Evolutionary conservation across 495 filamentous ascomycete genomes (phyloP), one percentile per base, ranked within the genome.

Genomic region (Sphaerosporella brunnea): DNA sequence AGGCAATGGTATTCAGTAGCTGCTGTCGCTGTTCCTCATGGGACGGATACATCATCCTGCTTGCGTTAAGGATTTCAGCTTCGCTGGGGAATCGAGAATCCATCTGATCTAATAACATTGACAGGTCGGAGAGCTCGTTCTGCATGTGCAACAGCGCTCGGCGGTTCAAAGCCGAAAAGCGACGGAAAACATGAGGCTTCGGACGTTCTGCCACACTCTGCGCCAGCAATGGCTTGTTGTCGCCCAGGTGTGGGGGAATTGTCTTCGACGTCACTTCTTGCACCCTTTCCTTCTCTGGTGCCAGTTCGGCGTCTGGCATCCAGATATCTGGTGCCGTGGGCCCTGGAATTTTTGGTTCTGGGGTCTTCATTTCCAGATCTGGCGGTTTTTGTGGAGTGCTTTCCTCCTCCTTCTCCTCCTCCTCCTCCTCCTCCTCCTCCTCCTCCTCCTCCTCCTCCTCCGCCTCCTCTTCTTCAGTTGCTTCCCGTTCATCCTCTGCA

Each of bases 61-160:
- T 7, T 4, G 7, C 7, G 15, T 37, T 37, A 9, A 5, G 28
- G 16, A 7, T 37, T 9, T 15, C 35, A 15, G 16, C 35, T 37
- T 15, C 4, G 35, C 35, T 18, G 5, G 28, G 73, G 70, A 25
- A 75, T 73, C 52, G n/a, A n/a, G n/a, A n/a, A n/a, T 93, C 85
- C 0, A 88, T 63, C 1, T 68, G 65, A n/a, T 74, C 70, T 0
- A 90, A 67, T 32, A 84, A 74, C 53, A 82, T 77, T 55, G 87
- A 83, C 42, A 90, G 67, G 43, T 88, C 80, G 1, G 74, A 69
- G 32, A 93, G 75, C 59, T 93, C 84, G 57, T 90, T 83, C 64
- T 93, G 87, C 0, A 95, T 73, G 56, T 90, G 75, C 1, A 95
- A 68, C 2, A 95, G 69, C 10, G 93, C 67, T 15, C 88, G 78